phyloP scores from a whole-genome alignment of 2,329 filamentous ascomycete genomes.

The Verticillium isaacii region DNA sequence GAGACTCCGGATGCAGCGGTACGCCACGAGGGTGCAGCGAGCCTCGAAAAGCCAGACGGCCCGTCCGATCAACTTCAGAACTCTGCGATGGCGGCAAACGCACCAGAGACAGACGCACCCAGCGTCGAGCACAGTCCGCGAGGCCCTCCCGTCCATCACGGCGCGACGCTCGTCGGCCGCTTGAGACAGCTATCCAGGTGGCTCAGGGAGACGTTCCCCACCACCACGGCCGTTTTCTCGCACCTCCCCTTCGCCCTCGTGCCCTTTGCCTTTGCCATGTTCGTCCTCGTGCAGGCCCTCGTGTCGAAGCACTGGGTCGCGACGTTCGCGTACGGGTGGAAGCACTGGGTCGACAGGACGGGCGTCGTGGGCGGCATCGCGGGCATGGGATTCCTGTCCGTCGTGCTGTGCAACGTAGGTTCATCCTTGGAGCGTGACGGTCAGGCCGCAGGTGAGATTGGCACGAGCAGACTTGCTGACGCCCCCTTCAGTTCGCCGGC shows the following conservation, averaged over 20 bases:
- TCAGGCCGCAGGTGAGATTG: too few species aligned
- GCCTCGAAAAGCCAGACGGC: too few species aligned
- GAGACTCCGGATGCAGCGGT: too few species aligned
- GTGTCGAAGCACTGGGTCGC: slow-evolving; percentile 71
- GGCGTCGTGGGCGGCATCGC: slow-evolving; percentile 63
- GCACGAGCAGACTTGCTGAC: background rate
- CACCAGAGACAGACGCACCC: background rate
- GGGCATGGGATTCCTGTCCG: slow-evolving; percentile 68
- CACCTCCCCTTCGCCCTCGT: slow-evolving; percentile 64
- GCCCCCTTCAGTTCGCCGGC: slow-evolving; percentile 57
- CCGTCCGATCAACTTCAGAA: background rate
- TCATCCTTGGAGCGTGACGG: background rate
- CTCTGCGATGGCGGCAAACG: background rate
- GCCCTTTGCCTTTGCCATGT: slow-evolving; percentile 70
- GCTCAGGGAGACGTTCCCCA: slow-evolving; percentile 66
- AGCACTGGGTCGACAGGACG: slow-evolving; percentile 65
- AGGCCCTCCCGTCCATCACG: slow-evolving; percentile 3
- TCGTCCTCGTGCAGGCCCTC: slow-evolving; percentile 65
- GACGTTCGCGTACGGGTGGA: slow-evolving; percentile 69
- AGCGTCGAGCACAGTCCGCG: background rate
- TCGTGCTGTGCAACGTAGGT: slow-evolving; percentile 67
- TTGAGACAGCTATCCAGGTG: slow-evolving; percentile 41
- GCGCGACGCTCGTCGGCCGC: slow-evolving; percentile 49
- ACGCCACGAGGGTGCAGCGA: too few species aligned
- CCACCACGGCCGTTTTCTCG: slow-evolving; percentile 57